Base-by-base conservation (phyloP, 495 filamentous ascomycete genomes). In the Aspergillus heteromorphus region DNA sequence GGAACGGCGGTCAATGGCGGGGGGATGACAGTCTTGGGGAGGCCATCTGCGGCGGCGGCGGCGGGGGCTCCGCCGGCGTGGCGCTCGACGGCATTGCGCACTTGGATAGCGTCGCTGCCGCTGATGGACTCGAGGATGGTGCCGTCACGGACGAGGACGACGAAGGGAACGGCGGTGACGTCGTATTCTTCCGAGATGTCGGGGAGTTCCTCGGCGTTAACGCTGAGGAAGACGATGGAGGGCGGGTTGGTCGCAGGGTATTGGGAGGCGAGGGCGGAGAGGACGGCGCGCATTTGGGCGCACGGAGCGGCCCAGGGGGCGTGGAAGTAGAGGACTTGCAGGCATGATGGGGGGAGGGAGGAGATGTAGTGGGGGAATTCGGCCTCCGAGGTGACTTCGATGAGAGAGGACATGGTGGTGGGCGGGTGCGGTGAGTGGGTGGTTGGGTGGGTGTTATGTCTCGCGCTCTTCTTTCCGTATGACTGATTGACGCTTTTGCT, bases 221-320 rank as follows among this genome's bases (percentile, higher is more conserved):
- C 79, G 60, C 83, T 84, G 54, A 93, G 77, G 84, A 96, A 99
- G 58, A 83, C 83, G 60, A 89, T 83, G 34, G 78, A 73, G 1
- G 78, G 82, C 17, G 88, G 85, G 40, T 76, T 68, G 49, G 81
- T 79, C 25, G 76, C 77, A 48, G 87, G 81, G 72, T 93, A 92
- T 58, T 91, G 87, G 57, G 82, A 80, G 51, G 92, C 91, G 53
- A 99, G 86, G 27, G 89, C 85, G 62, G 79, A 73, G 53, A 99
- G 84, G 51, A 96, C 86, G n/a, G 82, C 84, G 58, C 82, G 80
- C 91, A 96, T 96, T 72, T 96, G 91, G 50, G 87, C 80, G 76
- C 93, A 97, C 11, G 91, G 93, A 25, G 88, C 89, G n/a, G 95
- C 93, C 93, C 95, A 97, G 62, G 91, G 87, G 0, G 95, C 88